A percentile compares a stretch with the other conserved stretches of the same genome.
Evolutionary conservation across 306 rosid genomes (phyloP).

Genomic region (Dalbergia cochinchinensis): DNA sequence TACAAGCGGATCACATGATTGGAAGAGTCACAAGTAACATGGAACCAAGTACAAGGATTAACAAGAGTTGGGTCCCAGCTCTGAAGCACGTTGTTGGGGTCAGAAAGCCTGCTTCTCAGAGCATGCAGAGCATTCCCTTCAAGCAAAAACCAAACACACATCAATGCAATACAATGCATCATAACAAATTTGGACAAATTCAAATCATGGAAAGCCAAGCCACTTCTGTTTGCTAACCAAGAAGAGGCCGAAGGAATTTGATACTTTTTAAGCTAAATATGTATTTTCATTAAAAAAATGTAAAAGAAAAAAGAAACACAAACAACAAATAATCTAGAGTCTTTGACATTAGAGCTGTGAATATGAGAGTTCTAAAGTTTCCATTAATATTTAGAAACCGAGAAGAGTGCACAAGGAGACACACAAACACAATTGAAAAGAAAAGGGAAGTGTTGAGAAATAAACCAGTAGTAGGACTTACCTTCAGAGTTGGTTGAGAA

Average conservation of each 20-base stretch:
- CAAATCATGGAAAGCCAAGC: slow-evolving; percentile 38
- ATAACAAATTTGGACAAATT: slow-evolving; percentile 9
- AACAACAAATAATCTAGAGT: slow-evolving; percentile 18
- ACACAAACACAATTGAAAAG: background rate
- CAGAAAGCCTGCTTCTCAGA: slow-evolving; percentile 71
- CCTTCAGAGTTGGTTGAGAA: slow-evolving; percentile 59
- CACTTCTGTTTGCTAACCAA: slow-evolving; percentile 21
- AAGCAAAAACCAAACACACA: slow-evolving; percentile 19
- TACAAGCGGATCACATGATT: slow-evolving; percentile 88
- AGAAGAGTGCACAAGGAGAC: slow-evolving; percentile 29
- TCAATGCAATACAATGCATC: background rate
- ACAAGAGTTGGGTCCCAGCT: slow-evolving; percentile 99
- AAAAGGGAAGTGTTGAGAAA: slow-evolving; percentile 2
- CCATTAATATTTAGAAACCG: slow-evolving; percentile 38
- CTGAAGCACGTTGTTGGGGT: slow-evolving; percentile 83
- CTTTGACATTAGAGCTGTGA: background rate
- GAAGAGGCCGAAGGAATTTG: slow-evolving; percentile 19
- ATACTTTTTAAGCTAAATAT: background rate
- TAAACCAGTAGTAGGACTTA: slow-evolving; percentile 28
- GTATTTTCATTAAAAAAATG: background rate
- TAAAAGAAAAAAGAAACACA: background rate
- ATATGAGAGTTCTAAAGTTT: background rate
- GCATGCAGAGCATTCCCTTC: slow-evolving; percentile 91
- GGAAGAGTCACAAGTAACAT: slow-evolving; percentile 81
- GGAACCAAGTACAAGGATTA: slow-evolving; percentile 99